Percentiles rank a stretch among this genome's conserved stretches.
These are phyloP conservation scores for Sistotremastrum suecicum DNA, from an alignment of 768 basidiomycete genomes.

Conservation along the genomic window DNA sequence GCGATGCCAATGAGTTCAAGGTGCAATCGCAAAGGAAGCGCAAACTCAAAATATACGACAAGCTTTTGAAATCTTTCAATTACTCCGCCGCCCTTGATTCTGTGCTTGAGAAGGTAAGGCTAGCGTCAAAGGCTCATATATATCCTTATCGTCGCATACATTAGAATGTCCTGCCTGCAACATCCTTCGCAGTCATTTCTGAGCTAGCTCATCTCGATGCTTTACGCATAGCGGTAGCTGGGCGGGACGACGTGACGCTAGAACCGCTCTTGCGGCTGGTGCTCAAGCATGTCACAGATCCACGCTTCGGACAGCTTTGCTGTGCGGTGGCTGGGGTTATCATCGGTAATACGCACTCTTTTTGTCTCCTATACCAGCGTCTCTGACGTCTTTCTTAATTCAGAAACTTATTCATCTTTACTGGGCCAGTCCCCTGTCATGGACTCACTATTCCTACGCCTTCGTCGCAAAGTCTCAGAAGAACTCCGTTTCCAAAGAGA, in stretches of 20 bases:
- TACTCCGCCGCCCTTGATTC: constrained; percentile 92
- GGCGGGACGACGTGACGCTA: constrained; percentile 85
- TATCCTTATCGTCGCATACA: not conserved
- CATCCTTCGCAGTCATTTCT: constrained; percentile 80
- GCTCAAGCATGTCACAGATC: constrained; percentile 73
- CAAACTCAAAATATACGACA: constrained; percentile 77
- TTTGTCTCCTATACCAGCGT: not conserved
- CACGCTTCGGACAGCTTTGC: constrained; percentile 84
- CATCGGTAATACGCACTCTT: constrained; percentile 45
- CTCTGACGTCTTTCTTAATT: constrained; percentile 4
- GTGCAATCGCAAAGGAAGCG: constrained; percentile 59
- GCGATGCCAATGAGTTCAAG: constrained; percentile 62
- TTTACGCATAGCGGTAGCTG: constrained; percentile 68
- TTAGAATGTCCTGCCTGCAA: constrained; percentile 72
- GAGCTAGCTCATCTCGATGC: constrained; percentile 90
- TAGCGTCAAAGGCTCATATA: not conserved
- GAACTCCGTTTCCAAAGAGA: constrained; percentile 87
- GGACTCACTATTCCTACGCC: constrained; percentile 67
- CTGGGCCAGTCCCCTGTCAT: constrained; percentile 92
- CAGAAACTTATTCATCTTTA: constrained; percentile 86
- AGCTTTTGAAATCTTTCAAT: constrained; percentile 79
- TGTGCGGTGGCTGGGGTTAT: constrained; percentile 69
- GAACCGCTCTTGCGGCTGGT: constrained; percentile 85
- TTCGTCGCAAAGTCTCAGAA: constrained; percentile 71
- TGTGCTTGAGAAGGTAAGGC: constrained; percentile 64